A percentile compares a stretch with the other conserved stretches of the same genome.
These are phyloP conservation scores for Aspergillus neoniger DNA, from an alignment of 2,329 filamentous ascomycete species.

Conservation along the genomic window DNA sequence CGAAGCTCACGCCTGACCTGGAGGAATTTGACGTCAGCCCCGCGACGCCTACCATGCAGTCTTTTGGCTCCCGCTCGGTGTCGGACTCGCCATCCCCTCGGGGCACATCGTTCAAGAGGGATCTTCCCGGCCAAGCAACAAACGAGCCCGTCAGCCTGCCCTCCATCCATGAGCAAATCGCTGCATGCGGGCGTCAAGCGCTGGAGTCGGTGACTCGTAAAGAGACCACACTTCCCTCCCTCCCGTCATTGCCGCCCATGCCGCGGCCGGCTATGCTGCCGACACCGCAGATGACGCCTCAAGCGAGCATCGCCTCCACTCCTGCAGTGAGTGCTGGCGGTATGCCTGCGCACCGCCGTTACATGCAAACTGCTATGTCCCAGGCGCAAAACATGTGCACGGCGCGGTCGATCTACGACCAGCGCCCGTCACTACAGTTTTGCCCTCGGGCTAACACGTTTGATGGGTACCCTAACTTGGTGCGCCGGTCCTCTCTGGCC, in stretches of 20 bases:
- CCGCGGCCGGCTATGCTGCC: constrained; percentile 58
- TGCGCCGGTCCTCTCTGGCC: constrained; percentile 52
- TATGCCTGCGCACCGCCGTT: constrained; percentile 53
- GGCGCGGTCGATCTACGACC: constrained; percentile 59
- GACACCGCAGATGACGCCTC: constrained; percentile 64
- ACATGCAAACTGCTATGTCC: constrained; percentile 61
- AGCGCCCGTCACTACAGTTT: constrained; percentile 44
- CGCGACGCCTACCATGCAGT: constrained; percentile 30
- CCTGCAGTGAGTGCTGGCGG: constrained; percentile 62
- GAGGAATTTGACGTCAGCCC: constrained; percentile 49
- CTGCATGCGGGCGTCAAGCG: constrained; percentile 44
- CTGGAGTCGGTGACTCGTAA: constrained; percentile 53
- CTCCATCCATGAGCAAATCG: constrained; percentile 30
- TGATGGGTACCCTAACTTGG: constrained; percentile 53
- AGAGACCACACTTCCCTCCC: constrained; percentile 44
- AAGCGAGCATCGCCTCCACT: constrained; percentile 55
- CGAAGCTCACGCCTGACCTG: constrained; percentile 59
- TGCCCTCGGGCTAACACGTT: constrained; percentile 40
- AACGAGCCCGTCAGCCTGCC: constrained; percentile 27
- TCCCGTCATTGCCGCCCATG: constrained; percentile 57
- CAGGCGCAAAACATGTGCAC: constrained; percentile 57
- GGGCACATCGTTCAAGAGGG: constrained; percentile 14
- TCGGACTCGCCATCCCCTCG: constrained; percentile 36
- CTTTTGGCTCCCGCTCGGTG: constrained; percentile 28
- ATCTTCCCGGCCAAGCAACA: constrained; percentile 15